Base-by-base conservation (phyloP, 495 filamentous ascomycete genomes). In the Xylaria venustula region DNA sequence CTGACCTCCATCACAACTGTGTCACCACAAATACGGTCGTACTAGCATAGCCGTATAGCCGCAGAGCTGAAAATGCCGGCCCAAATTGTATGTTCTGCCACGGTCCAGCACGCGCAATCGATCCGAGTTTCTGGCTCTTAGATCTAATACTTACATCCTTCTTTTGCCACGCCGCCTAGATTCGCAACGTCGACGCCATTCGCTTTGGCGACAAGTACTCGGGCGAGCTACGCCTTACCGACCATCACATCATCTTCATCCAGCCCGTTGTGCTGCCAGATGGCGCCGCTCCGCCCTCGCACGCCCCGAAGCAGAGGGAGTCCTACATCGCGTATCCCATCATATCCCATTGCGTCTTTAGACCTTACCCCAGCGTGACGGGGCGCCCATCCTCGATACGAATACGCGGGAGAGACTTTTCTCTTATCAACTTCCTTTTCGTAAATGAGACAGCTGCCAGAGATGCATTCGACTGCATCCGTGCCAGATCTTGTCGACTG, bases 301-400 rank as follows among this genome's bases (percentile, higher is more conserved):
- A 58, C 56, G 62, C 62, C 22, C 57, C 73, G 9, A 84, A 81
- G 65, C 82, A 86, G n/a, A 87, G 84, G 70, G 89, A 96, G 70
- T 81, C 89, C 53, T 97, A 93, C 90, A 89, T 98, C 54, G 91
- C 93, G 15, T 98, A 95, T 71, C 93, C 92, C 28, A 90, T 97
- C 67, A 92, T 98, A 68, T 81, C 85, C 9, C 84, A 84, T 63
- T 92, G 90, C 68, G 85, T 82, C 19, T 81, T 91, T 45, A 81
- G 89, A 50, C 86, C 90, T 55, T 84, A 84, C 58, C 88, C 90
- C 36, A 84, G 88, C 11, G 81, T 78, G 8, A 89, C 90, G 56
- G 85, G 87, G 58, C 81, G 88, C 25, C 83, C 83, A 26, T 93
- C 94, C 7, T 90, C 91, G 3, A 90, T 99, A 71, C 87, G 94